Percentiles rank a stretch among this genome's conserved stretches.
Conservation (phyloP, 371 early-diverging fungal genomes). For the Smittium mucronatum region DNA sequence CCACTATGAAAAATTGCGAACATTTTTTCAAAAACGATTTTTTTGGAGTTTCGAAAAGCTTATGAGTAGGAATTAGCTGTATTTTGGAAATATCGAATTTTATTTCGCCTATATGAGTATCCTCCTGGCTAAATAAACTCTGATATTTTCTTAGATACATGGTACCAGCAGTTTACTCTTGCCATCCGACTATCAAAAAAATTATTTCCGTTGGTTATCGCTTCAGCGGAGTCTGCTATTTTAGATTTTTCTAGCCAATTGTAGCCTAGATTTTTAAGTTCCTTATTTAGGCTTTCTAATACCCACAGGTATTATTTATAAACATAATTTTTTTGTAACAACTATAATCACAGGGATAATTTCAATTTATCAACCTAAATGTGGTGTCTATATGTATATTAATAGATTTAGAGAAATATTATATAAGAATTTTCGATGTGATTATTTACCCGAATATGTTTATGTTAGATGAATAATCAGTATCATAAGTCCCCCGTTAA, state of each 20-base stretch:
- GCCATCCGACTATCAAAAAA: neutral
- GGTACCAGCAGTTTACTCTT: neutral
- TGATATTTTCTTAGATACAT: neutral
- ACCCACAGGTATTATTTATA: neutral
- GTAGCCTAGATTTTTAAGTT: neutral
- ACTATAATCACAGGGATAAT: neutral
- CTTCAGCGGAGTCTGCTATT: neutral
- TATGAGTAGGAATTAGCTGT: neutral
- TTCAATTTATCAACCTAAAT: neutral
- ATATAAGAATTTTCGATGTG: neutral
- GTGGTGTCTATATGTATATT: neutral
- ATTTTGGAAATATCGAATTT: neutral
- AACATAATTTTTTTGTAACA: neutral
- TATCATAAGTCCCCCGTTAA: neutral
- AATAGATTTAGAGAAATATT: neutral
- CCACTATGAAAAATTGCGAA: neutral
- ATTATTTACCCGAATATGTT: neutral
- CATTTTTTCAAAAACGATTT: neutral
- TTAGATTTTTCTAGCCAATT: neutral
- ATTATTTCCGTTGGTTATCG: neutral
- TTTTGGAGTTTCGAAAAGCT: neutral
- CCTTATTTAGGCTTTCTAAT: neutral
- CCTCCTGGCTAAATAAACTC: neutral
- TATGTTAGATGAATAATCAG: neutral
- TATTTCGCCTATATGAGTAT: neutral